Percentiles rank a stretch among this genome's conserved stretches.
phyloP scores from a whole-genome alignment of 2,329 filamentous ascomycete species.

The Capronia americana region DNA sequence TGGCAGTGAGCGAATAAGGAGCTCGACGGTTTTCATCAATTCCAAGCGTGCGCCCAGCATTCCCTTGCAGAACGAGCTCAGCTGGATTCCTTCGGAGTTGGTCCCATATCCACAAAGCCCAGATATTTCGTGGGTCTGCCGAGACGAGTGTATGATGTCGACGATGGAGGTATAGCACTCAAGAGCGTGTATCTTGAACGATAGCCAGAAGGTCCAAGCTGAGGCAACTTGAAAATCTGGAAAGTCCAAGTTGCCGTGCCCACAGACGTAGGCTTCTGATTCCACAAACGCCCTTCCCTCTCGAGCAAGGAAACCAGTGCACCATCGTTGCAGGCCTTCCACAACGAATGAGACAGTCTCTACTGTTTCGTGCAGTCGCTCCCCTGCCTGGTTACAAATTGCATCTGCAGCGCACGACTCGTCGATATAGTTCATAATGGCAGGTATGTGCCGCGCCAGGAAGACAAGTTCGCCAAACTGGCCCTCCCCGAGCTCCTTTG shows the following conservation, averaged over 20 bases:
- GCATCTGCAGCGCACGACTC: not conserved
- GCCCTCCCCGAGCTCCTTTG: not conserved
- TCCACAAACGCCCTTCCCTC: not conserved
- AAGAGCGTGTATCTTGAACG: slow-evolving; percentile 10
- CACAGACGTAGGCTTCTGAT: not conserved
- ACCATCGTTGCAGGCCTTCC: slow-evolving; percentile 5
- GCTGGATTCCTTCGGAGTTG: not conserved
- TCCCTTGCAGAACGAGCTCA: not conserved
- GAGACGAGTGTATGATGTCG: not conserved
- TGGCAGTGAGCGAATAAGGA: slow-evolving; percentile 16
- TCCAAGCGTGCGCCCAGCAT: not conserved
- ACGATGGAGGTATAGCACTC: slow-evolving; percentile 7
- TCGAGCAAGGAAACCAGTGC: not conserved
- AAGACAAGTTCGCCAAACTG: slow-evolving; percentile 7
- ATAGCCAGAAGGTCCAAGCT: slow-evolving; percentile 13
- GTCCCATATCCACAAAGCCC: not conserved
- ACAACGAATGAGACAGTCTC: not conserved
- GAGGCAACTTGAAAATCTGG: slow-evolving; percentile 2
- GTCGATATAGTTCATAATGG: slow-evolving; percentile 14
- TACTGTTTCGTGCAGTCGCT: not conserved
- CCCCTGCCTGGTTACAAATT: not conserved
- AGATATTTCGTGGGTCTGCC: not conserved
- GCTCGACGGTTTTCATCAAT: slow-evolving; percentile 2
- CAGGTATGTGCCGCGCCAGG: not conserved
- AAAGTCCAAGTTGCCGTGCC: not conserved